Base-by-base conservation (phyloP, 305 asterid species). In the Euphrasia arctica region DNA sequence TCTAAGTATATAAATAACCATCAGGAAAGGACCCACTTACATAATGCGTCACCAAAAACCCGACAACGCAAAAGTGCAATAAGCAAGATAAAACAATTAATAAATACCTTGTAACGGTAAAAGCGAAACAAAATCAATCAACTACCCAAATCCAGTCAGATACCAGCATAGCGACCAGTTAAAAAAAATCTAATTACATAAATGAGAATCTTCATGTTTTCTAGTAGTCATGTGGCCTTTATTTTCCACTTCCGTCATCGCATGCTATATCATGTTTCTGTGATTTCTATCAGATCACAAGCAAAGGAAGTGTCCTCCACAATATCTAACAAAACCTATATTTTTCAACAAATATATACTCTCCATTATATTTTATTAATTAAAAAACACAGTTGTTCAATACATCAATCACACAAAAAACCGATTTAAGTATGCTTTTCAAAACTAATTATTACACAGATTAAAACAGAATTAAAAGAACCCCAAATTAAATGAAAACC, bases 401-500 rank as follows among this genome's bases (percentile, higher is more conserved):
- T 31, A 14, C 6, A 60, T 41, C 58, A 59, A 51, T 58, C 42
- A 64, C 58, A 67, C 4, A 42, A 27, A 54, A 51, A 22, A 59
- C 4, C 8, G 42, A 32, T 13, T 2, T 12, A 22, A 55, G 13
- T 36, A 29, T n/a, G 43, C 4, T 7, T 36, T 36, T 9, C 10
- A 36, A 58, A 71, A 60, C 54, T 47, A 47, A 54, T 49, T 31
- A 67, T 39, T 7, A n/a, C n/a, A 52, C 57, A 65, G 25, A 65
- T 62, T 11, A 36, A 49, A 60, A 65, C 59, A 63, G 4, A 43
- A 18, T 2, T 14, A 62, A 47, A 59, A 48, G 25, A 0, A 56
- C 36, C 65, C 73, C 77, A 71, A 65, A 25, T 9, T 65, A 64
- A 64, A 18, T 9, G 4, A 12, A 13, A 79, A 67, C 77, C 84